Evolutionary conservation across 2,329 filamentous ascomycete species (phyloP).

Genomic region (Fusarium sp.): DNA sequence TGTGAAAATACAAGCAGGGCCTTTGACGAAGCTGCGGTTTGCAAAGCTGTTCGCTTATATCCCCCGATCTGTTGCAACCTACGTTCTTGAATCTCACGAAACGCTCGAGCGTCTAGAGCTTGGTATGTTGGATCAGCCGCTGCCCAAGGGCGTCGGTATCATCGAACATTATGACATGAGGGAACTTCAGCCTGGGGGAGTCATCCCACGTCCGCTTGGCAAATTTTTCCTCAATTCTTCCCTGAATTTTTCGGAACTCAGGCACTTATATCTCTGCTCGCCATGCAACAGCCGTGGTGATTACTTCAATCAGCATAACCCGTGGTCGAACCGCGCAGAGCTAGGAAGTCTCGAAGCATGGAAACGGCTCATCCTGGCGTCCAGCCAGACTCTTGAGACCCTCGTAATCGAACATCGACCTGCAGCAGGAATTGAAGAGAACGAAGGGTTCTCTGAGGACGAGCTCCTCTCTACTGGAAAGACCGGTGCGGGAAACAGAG

Average conservation of each 20-base stretch:
- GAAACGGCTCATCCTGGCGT: neutral
- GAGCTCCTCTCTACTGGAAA: constrained; percentile 11
- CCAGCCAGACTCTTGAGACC: constrained; percentile 7
- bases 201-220: constrained; percentile 21
- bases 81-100: constrained; percentile 1
- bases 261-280: constrained; percentile 11
- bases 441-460: constrained; percentile 13
- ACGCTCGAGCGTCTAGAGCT: constrained; percentile 28
- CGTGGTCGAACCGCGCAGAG: constrained; percentile 24
- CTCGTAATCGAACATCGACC: constrained; percentile 30
- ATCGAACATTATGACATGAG: neutral
- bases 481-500: neutral
- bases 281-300: neutral
- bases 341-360: neutral
- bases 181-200: fast-evolving
- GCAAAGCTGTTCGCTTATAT: constrained; percentile 30
- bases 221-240: neutral
- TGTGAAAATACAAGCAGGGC: neutral
- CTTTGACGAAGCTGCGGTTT: constrained; percentile 4
- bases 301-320: constrained; percentile 14
- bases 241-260: neutral
- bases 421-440: constrained; percentile 11
- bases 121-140: constrained; percentile 22
- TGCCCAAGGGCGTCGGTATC: neutral
- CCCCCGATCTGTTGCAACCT: neutral